A percentile compares a stretch with the other conserved stretches of the same genome.
phyloP scores from a whole-genome alignment of 495 filamentous ascomycete species.

The Penicillium daleae region DNA sequence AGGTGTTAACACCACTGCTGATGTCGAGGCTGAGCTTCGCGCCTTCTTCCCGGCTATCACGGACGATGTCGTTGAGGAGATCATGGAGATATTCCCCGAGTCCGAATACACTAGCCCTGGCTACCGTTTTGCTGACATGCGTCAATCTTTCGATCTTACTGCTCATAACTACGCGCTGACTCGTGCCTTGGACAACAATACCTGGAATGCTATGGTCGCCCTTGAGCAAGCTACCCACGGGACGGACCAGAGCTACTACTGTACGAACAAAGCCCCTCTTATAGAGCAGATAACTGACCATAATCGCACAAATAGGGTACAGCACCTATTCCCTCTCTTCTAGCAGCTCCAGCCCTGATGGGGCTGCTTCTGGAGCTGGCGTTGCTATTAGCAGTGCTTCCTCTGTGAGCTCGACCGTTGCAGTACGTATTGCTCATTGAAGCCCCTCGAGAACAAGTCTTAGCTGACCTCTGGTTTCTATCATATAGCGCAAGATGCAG shows the following conservation, averaged over 20 bases:
- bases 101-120: conserved; percentile 37
- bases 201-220: conserved; percentile 38
- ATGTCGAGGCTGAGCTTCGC: conserved; percentile 32
- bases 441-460: not conserved
- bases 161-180: conserved; percentile 37
- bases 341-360: conserved; percentile 10
- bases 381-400: conserved; percentile 14
- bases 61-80: conserved; percentile 31
- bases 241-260: conserved; percentile 41
- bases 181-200: conserved; percentile 35
- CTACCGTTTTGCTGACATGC: conserved; percentile 38
- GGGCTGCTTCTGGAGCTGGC: conserved; percentile 14
- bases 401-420: conserved; percentile 17
- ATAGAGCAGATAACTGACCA: not conserved
- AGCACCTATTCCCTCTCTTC: conserved; percentile 33
- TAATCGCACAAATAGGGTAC: conserved; percentile 20
- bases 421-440: conserved; percentile 5
- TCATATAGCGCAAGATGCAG: conserved; percentile 28
- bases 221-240: conserved; percentile 36
- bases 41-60: conserved; percentile 41
- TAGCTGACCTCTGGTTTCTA: not conserved
- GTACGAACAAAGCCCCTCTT: not conserved
- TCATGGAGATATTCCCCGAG: conserved; percentile 34
- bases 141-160: conserved; percentile 40
- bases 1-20: conserved; percentile 36